A percentile compares a stretch with the other conserved stretches of the same genome.
Conservation (phyloP, 345 rosid genomes). For the Streptanthus diversifolius region DNA sequence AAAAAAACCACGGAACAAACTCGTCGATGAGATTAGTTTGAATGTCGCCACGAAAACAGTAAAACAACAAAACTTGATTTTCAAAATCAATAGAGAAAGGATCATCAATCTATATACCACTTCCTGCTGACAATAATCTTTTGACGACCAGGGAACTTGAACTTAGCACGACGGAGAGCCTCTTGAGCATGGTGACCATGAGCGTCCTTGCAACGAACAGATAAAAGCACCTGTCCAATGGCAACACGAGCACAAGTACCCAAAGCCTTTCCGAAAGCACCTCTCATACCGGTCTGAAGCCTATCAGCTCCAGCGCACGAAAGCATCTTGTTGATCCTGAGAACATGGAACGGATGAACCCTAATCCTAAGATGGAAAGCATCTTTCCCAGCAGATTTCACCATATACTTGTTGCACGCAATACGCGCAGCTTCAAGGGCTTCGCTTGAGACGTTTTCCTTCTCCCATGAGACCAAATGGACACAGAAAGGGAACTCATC, state of each 20-base stretch:
- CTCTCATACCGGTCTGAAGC: constrained; percentile 82
- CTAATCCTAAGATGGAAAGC: constrained; percentile 74
- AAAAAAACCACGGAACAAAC: background rate
- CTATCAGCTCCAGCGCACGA: constrained; percentile 90
- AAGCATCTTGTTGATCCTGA: constrained; percentile 82
- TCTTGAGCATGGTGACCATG: constrained; percentile 72
- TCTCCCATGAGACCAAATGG: constrained; percentile 81
- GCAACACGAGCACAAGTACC: constrained; percentile 73
- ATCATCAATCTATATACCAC: constrained; percentile 36
- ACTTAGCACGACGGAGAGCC: constrained; percentile 78
- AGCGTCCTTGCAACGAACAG: constrained; percentile 69
- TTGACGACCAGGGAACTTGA: constrained; percentile 78
- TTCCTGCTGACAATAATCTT: constrained; percentile 82
- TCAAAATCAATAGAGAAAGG: background rate
- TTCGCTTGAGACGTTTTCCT: constrained; percentile 71
- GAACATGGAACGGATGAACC: constrained; percentile 77
- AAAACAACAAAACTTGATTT: background rate
- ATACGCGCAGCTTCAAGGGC: constrained; percentile 79
- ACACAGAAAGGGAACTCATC: constrained; percentile 82
- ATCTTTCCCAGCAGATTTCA: constrained; percentile 70
- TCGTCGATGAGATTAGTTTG: background rate
- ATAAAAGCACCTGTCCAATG: constrained; percentile 75
- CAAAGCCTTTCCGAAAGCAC: constrained; percentile 75
- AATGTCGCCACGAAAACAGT: background rate
- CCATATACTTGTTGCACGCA: constrained; percentile 80